phyloP scores from a whole-genome alignment of 2,329 filamentous ascomycete genomes.

The Monilinia laxa region DNA sequence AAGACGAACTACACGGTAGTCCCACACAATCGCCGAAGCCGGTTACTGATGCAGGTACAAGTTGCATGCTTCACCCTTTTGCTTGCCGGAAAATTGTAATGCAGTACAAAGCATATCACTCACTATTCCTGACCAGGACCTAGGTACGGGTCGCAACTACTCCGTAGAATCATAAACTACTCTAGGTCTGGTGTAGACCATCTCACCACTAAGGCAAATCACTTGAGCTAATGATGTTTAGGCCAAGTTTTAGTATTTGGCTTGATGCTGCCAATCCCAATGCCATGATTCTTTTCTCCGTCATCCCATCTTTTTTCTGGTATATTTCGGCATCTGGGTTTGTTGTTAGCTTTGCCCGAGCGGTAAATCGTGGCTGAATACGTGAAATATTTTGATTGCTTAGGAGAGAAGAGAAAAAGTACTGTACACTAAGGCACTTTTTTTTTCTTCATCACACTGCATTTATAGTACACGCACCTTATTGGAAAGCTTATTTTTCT shows the following conservation, averaged over 20 bases:
- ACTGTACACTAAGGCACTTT: not conserved
- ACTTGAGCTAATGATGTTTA: not conserved
- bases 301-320: constrained; percentile 18
- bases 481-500: not conserved
- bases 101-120: not conserved
- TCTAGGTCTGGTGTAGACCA: constrained; percentile 1
- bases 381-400: constrained; percentile 6
- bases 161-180: constrained; percentile 4
- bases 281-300: not conserved
- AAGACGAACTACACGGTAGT: constrained; percentile 17
- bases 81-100: constrained; percentile 15
- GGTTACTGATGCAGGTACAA: constrained; percentile 14
- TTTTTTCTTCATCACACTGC: not conserved
- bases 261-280: constrained; percentile 5
- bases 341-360: constrained; percentile 7
- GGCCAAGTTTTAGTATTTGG: not conserved
- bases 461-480: not conserved
- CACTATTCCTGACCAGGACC: not conserved
- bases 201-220: constrained; percentile 5
- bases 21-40: constrained; percentile 17
- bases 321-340: constrained; percentile 13
- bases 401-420: not conserved
- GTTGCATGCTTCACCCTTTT: constrained; percentile 21
- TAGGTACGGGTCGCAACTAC: constrained; percentile 14
- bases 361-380: constrained; percentile 21